Base-by-base conservation (phyloP, 371 early-diverging fungal species). In the Choanephora cucurbitarum region DNA sequence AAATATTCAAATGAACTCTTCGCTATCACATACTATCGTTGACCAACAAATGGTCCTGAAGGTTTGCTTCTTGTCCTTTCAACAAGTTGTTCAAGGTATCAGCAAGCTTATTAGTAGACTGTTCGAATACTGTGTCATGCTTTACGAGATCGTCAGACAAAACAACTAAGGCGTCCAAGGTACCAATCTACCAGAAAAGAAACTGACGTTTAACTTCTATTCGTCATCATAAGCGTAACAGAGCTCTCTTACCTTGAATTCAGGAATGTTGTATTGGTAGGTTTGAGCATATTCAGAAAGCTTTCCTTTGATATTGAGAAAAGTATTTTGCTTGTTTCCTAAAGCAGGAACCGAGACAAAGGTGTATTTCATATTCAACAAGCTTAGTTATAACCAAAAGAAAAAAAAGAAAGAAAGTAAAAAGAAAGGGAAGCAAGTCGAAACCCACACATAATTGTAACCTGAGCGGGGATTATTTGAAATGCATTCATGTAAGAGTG, bases 101-200 rank as follows among this genome's bases (percentile, higher is more conserved):
- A 6, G 89, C 83, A 28, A 94, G 68, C 75, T 95, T 98, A 59
- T 79, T 79, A 42, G 79, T 80, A 6, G 90, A 78, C 34, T 75
- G 71, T 59, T 96, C 96, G 55, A 89, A 85, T 0, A 79, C 70
- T 6, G 83, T 62, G 66, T 98, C 98, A 56, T 81, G 77, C 64
- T 95, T 97, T 41, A 79, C 80, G 41, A 98, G 79, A 60, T 98
- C 97, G 66, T 98, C 98, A 9, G 96, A 95, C 31, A 96, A 79
- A 19, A 91, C 60, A 22, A 96, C 91, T 6, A 98, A 82, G 3
- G 88, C 81, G 69, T 98, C 97, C 51, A 98, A 82, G 14, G 96
- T 97, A 44, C 97, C 97, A 70, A 96, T 91, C 94, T 95, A 61
- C 23, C 11, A 22, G 46, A 44, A 17, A n/a, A n/a, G n/a, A n/a